These are phyloP conservation scores for Pogostemon cablin DNA, from an alignment of 257 asterid species.

Conservation along the genomic window DNA sequence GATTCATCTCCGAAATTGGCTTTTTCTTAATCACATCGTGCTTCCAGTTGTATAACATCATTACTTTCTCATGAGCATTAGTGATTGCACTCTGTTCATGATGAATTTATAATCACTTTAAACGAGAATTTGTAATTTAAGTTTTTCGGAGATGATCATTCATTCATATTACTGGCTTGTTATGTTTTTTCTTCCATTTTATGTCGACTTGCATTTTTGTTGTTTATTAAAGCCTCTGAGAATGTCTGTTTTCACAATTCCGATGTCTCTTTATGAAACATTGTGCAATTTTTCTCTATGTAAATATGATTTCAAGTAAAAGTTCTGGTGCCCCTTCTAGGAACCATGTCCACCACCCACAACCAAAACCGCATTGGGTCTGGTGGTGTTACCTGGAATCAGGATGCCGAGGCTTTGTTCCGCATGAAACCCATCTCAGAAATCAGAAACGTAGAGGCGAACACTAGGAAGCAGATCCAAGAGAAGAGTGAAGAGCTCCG, in stretches of 20 bases:
- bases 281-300: background rate
- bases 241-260: too few relatives aligned
- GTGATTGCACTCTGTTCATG: too few relatives aligned
- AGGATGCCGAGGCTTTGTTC: slow-evolving; percentile 89
- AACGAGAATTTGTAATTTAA: too few relatives aligned
- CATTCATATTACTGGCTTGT: background rate
- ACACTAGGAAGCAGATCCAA: slow-evolving; percentile 91
- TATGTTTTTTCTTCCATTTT: background rate
- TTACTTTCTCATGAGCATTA: too few relatives aligned
- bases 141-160: background rate
- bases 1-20: slow-evolving; percentile 15
- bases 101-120: too few relatives aligned
- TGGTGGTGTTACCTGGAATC: slow-evolving; percentile 59
- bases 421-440: slow-evolving; percentile 88
- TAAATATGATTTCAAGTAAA: background rate
- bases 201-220: background rate
- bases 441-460: slow-evolving; percentile 80
- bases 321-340: background rate
- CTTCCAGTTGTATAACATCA: too few relatives aligned
- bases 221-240: too few relatives aligned
- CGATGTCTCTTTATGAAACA: background rate
- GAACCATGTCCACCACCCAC: slow-evolving; percentile 44
- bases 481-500: slow-evolving; percentile 97
- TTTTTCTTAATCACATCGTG: slow-evolving; percentile 7
- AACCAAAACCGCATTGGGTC: slow-evolving; percentile 38